Conservation (phyloP, 441 rosid species). For the Pelargonium fulgidum region DNA sequence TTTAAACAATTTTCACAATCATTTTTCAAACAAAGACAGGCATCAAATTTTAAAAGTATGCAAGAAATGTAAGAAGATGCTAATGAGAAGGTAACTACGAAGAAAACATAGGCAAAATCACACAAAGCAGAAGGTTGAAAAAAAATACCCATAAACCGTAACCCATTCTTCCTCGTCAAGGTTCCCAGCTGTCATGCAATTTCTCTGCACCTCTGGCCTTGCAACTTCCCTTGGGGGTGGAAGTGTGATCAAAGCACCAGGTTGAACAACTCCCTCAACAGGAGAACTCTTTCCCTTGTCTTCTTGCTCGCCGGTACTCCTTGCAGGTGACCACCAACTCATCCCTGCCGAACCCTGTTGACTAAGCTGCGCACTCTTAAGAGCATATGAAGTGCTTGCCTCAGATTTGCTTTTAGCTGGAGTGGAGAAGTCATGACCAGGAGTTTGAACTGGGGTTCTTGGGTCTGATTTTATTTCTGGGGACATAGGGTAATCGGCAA, state of each 20-base stretch:
- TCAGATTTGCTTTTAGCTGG: slow-evolving; percentile 50
- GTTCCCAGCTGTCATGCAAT: slow-evolving; percentile 55
- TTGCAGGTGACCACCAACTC: slow-evolving; percentile 72
- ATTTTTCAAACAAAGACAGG: too few species aligned
- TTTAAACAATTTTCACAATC: too few species aligned
- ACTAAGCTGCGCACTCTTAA: slow-evolving; percentile 48
- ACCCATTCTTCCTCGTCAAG: slow-evolving; percentile 94
- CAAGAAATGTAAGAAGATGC: not conserved
- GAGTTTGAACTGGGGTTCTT: slow-evolving; percentile 44
- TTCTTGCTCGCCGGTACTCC: slow-evolving; percentile 55
- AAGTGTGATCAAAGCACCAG: slow-evolving; percentile 74
- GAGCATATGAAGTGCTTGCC: slow-evolving; percentile 50
- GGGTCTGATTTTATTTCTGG: slow-evolving; percentile 61
- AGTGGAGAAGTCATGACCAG: slow-evolving; percentile 46
- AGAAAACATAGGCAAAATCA: not conserved
- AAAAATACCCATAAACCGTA: slow-evolving; percentile 81
- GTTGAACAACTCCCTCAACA: slow-evolving; percentile 77
- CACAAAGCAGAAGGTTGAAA: not conserved
- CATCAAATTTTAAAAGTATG: too few species aligned
- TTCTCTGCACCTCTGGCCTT: slow-evolving; percentile 77
- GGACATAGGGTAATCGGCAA: slow-evolving; percentile 60
- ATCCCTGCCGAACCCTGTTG: slow-evolving; percentile 54
- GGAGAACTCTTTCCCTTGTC: slow-evolving; percentile 85
- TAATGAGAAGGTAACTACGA: not conserved
- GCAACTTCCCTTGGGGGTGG: slow-evolving; percentile 93